Evolutionary conservation across 2,329 filamentous ascomycete genomes (phyloP).

Genomic region (Drechslera avenae): DNA sequence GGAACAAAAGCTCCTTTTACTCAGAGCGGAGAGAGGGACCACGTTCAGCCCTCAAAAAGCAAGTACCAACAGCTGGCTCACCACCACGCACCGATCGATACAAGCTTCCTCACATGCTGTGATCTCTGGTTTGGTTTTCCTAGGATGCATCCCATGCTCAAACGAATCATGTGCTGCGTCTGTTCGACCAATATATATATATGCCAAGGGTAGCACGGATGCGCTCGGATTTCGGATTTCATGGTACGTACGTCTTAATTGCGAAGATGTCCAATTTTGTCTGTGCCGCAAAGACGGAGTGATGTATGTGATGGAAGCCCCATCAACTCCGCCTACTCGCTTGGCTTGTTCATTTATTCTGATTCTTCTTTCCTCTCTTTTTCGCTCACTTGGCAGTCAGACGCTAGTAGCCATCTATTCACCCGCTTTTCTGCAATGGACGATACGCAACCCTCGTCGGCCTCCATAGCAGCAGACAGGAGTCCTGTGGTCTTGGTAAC

Average conservation of each 20-base stretch:
- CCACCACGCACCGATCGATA: not conserved
- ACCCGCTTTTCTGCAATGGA: not conserved
- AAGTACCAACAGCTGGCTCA: not conserved
- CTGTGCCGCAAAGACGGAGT: slow-evolving; percentile 5
- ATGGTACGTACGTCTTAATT: not conserved
- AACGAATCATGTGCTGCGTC: not conserved
- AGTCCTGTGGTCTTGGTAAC: slow-evolving; percentile 22
- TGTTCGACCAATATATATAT: slow-evolving; percentile 6
- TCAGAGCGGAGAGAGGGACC: not conserved
- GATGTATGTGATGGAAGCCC: slow-evolving; percentile 5
- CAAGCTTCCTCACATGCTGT: not conserved
- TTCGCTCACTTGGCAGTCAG: slow-evolving; percentile 15
- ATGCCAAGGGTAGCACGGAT: slow-evolving; percentile 2
- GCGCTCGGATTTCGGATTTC: not conserved
- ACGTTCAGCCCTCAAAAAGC: not conserved
- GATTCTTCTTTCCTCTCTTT: slow-evolving; percentile 1
- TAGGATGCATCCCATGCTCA: not conserved
- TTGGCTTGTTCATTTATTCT: not conserved
- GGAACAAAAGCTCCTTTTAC: not conserved
- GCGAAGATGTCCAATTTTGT: not conserved
- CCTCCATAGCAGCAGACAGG: slow-evolving; percentile 24
- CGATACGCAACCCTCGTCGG: slow-evolving; percentile 3
- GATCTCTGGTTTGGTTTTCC: not conserved
- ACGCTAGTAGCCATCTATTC: slow-evolving; percentile 2
- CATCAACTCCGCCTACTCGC: not conserved